Percentiles rank a stretch among this genome's conserved stretches.
Evolutionary conservation across 1,284 basidiomycete species (phyloP).

Genomic region (Ceratobasidium papillatum): DNA sequence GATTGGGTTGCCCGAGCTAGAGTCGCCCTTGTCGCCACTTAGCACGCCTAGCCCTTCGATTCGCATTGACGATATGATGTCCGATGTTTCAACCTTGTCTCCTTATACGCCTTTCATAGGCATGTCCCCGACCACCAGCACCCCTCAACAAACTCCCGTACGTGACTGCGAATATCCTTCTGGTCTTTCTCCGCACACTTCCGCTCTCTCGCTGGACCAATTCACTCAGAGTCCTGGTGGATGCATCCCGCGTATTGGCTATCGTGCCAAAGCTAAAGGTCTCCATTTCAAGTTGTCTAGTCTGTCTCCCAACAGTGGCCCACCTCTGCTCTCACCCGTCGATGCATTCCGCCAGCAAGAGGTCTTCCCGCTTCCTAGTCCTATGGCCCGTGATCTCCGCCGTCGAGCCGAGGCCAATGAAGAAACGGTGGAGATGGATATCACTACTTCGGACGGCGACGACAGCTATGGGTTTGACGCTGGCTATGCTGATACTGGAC

Average conservation of each 20-base stretch:
- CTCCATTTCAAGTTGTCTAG: conserved; percentile 12
- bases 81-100: conserved; percentile 2
- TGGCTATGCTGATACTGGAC: not conserved
- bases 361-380: conserved; percentile 21
- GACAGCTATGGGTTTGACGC: not conserved
- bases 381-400: conserved; percentile 29
- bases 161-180: not conserved
- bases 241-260: not conserved
- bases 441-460: not conserved
- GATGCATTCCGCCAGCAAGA: conserved; percentile 10
- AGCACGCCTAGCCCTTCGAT: not conserved
- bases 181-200: not conserved
- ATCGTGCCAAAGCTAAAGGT: conserved; percentile 22
- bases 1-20: conserved; percentile 2
- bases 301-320: not conserved
- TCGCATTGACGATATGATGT: conserved; percentile 25
- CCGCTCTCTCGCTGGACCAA: not conserved
- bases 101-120: conserved; percentile 7
- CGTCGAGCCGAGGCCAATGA: conserved; percentile 14
- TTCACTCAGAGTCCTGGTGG: not conserved
- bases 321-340: not conserved
- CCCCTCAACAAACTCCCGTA: not conserved
- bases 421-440: not conserved
- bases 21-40: conserved; percentile 12
- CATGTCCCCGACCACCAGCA: not conserved